These are phyloP conservation scores for Vitis riparia DNA, from an alignment of 164 flowering plant species.

Conservation along the genomic window DNA sequence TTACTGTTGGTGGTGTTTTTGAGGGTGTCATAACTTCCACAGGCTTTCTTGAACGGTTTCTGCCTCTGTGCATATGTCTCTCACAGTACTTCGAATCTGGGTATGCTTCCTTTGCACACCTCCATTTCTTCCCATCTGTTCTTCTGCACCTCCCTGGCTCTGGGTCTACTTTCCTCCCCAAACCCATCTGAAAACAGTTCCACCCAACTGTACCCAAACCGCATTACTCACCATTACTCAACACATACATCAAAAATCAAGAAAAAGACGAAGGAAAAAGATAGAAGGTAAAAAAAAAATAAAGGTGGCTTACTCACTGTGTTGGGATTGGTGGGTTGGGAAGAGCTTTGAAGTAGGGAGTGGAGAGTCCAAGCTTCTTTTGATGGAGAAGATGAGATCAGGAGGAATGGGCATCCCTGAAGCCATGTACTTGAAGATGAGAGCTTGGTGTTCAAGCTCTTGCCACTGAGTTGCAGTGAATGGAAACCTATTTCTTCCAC, in stretches of 20 bases:
- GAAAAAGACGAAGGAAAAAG: not conserved
- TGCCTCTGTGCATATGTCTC: constrained; percentile 93
- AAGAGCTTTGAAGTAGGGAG: constrained; percentile 38
- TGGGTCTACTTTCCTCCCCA: constrained; percentile 77
- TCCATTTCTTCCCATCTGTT: constrained; percentile 95
- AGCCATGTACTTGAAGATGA: constrained; percentile 69
- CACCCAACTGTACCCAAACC: constrained; percentile 56
- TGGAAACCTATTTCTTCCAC: constrained; percentile 46
- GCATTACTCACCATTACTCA: not conserved
- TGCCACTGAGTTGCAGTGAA: constrained; percentile 79
- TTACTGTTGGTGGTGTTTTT: not conserved
- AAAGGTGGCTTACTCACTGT: constrained; percentile 42
- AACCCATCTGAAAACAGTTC: constrained; percentile 68
- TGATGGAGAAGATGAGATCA: constrained; percentile 68
- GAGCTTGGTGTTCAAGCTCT: constrained; percentile 87
- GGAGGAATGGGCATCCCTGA: constrained; percentile 76
- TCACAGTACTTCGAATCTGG: constrained; percentile 90
- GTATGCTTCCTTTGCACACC: constrained; percentile 84
- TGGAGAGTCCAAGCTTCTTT: constrained; percentile 46
- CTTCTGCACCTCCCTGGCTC: constrained; percentile 93
- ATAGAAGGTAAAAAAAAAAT: not conserved
- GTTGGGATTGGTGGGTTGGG: constrained; percentile 43
- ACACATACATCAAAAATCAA: not conserved
- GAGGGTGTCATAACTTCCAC: constrained; percentile 53
- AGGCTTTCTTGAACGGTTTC: constrained; percentile 98